Conservation (phyloP, 2,329 filamentous ascomycete species). For the Daldinia eschscholtzii region DNA sequence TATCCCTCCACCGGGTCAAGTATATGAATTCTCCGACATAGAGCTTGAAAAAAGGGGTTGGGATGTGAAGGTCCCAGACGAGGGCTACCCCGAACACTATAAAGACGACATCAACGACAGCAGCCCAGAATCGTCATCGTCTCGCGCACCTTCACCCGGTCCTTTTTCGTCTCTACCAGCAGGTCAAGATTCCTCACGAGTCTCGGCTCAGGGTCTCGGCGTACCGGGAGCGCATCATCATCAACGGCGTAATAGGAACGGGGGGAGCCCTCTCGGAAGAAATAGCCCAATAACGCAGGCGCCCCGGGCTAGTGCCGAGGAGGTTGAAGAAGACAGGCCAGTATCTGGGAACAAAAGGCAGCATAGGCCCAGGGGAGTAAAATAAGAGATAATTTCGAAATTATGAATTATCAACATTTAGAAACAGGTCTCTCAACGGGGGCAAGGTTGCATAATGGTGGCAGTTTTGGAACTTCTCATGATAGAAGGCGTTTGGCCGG, state of each 20-base stretch:
- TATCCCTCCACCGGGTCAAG: constrained; percentile 58
- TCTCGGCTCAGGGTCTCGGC: constrained; percentile 40
- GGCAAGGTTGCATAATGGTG: constrained; percentile 14
- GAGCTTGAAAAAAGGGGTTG: constrained; percentile 58
- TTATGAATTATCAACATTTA: constrained; percentile 24
- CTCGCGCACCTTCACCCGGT: constrained; percentile 37
- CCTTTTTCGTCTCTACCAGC: constrained; percentile 32
- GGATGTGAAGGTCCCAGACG: constrained; percentile 49
- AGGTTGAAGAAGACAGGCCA: constrained; percentile 49
- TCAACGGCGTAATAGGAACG: constrained; percentile 48
- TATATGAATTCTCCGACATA: constrained; percentile 64
- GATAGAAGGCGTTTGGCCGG: constrained; percentile 6
- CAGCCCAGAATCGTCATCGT: constrained; percentile 33
- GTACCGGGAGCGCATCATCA: constrained; percentile 47
- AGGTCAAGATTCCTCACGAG: constrained; percentile 33
- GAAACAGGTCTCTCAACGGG: constrained; percentile 18
- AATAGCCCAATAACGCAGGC: constrained; percentile 52
- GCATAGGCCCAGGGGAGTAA: constrained; percentile 25
- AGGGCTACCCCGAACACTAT: constrained; percentile 39
- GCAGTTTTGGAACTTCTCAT: not conserved
- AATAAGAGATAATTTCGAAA: constrained; percentile 1
- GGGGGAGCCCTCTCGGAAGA: constrained; percentile 57
- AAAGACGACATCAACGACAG: constrained; percentile 45
- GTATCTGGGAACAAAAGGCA: constrained; percentile 23
- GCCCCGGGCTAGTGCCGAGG: constrained; percentile 50